Conservation (phyloP, 441 rosid genomes). For the Populus hybrid region DNA sequence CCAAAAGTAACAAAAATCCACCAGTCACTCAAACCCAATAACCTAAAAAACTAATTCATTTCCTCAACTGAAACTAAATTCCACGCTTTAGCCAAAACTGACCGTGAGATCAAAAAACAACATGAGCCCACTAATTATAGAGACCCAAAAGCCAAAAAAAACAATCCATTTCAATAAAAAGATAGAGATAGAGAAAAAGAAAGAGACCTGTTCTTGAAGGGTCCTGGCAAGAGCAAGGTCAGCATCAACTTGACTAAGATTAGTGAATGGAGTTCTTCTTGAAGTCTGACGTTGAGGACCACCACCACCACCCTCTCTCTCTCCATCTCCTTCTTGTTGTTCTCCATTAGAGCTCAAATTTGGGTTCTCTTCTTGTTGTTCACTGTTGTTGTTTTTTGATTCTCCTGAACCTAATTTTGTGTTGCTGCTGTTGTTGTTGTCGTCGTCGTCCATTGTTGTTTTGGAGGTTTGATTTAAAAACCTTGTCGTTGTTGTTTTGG, state of each 20-base stretch:
- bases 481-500: background rate
- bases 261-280: conserved; percentile 67
- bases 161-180: background rate
- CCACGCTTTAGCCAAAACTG: background rate
- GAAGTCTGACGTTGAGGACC: conserved; percentile 36
- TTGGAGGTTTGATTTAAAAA: background rate
- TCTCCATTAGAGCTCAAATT: background rate
- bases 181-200: background rate
- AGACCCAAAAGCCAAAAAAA: conserved; percentile 4
- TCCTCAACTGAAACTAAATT: background rate
- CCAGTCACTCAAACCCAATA: background rate
- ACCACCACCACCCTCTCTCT: conserved; percentile 22
- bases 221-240: conserved; percentile 91
- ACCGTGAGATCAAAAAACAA: background rate
- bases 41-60: background rate
- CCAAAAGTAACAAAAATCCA: background rate
- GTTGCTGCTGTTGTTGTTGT: background rate
- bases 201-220: conserved; percentile 86
- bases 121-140: background rate
- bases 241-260: conserved; percentile 85
- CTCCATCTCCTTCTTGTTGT: conserved; percentile 13
- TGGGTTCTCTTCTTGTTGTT: conserved; percentile 2
- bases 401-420: conserved; percentile 15
- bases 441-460: background rate
- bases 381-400: conserved; percentile 17